A percentile compares a stretch with the other conserved stretches of the same genome.
Evolutionary conservation across 192 early-diverging fungal genomes (phyloP).

Genomic region (Neocallimastix lanati): DNA sequence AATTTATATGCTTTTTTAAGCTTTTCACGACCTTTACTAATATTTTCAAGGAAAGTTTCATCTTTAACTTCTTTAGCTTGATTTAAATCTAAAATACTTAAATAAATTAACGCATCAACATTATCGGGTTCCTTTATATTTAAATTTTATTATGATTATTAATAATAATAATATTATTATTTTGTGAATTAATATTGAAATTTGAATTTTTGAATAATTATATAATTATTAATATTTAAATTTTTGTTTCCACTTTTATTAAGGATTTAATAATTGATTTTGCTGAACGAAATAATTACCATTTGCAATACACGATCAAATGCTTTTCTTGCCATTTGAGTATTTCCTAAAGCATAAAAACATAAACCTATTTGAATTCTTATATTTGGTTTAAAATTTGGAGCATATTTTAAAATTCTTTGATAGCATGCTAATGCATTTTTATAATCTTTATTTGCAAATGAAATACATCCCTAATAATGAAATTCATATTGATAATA

Average conservation of each 20-base stretch:
- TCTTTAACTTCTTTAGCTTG: background rate
- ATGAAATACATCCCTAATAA: conserved; percentile 34
- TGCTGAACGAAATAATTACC: too few relatives aligned
- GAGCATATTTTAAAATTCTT: conserved; percentile 37
- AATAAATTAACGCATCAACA: conserved; percentile 45
- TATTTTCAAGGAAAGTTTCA: background rate
- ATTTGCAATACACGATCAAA: conserved; percentile 50
- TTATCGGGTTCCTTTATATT: conserved; percentile 32
- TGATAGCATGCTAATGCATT: conserved; percentile 60
- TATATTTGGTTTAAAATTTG: conserved; percentile 42
- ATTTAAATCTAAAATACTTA: conserved; percentile 68
- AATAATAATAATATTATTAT: too few relatives aligned
- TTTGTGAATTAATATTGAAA: too few relatives aligned
- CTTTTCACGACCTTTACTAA: background rate
- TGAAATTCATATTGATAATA: background rate
- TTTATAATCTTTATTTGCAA: conserved; percentile 36
- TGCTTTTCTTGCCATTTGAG: conserved; percentile 42
- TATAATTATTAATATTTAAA: too few relatives aligned
- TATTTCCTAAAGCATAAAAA: conserved; percentile 51
- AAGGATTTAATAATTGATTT: too few relatives aligned
- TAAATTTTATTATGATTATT: background rate
- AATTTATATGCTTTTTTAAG: background rate
- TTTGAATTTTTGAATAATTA: too few relatives aligned
- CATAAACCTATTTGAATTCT: conserved; percentile 79
- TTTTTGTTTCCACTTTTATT: too few relatives aligned